Base-by-base conservation (phyloP, 305 asterid species). In the Plantago coronopus region DNA sequence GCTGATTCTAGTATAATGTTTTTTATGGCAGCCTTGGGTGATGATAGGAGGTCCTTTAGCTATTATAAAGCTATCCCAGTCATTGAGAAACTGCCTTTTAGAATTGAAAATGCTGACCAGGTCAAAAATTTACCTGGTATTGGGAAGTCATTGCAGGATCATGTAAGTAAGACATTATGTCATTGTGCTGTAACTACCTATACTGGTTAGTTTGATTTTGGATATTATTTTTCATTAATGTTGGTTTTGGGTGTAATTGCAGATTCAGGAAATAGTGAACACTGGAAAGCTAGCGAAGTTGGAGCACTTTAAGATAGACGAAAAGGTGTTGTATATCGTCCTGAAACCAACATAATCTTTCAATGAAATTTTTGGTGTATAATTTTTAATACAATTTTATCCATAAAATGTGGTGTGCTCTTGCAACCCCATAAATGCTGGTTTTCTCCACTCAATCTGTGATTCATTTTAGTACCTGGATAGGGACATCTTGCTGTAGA, bases 191-290 rank as follows among this genome's bases (percentile, higher is more conserved):
- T 18, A 54, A 18, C 31, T 56, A 57, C n/a, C 57, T 68, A 29
- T 59, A 56, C 55, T 64, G 50, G 38, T 64, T 43, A 63, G 29
- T 45, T 60, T 44, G 25, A 57, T 62, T 53, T 64, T 65, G 27
- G 10, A 9, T 54, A 25, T 59, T 19, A 19, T 49, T 25, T 69
- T 14, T 57, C 56, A 48, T 51, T 71, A 48, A 23, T 72, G 74
- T 57, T 68, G 43, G 59, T 64, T 48, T 57, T 50, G 38, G 54
- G 34, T 68, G 60, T 71, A 20, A 68, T 69, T 79, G 67, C 90
- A 93, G 99, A 87, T 93, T 76, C 95, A 82, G 81, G 97, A 93
- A 87, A 93, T 93, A 74, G 83, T 87, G 77, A 85, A 76, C 54
- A 93, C 96, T 22, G 95, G 99, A 68, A 93, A 79, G 84, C 89